A percentile compares a stretch with the other conserved stretches of the same genome.
Evolutionary conservation across 2,329 filamentous ascomycete genomes (phyloP).

Genomic region (Aspergillus carbonarius): DNA sequence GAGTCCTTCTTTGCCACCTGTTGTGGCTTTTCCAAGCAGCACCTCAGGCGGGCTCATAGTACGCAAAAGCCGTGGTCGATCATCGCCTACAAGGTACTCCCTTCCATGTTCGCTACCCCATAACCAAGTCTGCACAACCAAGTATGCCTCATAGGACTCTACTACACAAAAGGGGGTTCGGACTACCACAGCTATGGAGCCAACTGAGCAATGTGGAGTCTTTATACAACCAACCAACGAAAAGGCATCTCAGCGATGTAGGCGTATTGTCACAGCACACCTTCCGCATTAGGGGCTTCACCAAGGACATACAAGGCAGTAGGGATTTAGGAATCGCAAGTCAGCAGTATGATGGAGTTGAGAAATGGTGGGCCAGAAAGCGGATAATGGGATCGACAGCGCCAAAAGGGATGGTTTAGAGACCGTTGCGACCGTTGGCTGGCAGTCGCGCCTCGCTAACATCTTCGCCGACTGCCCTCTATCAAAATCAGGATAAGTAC

Average conservation of each 20-base stretch:
- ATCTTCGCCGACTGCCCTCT: not conserved
- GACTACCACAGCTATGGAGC: not conserved
- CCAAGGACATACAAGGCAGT: not conserved
- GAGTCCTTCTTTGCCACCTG: not conserved
- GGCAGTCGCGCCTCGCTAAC: constrained; percentile 7
- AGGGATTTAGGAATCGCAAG: not conserved
- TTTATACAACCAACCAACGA: not conserved
- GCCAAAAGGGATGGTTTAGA: constrained; percentile 11
- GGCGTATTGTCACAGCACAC: not conserved
- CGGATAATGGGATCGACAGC: constrained; percentile 18
- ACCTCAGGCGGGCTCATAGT: not conserved
- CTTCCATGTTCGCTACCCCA: too few relatives aligned
- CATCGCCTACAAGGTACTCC: too few relatives aligned
- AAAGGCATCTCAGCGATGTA: not conserved
- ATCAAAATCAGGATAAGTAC: constrained; percentile 4
- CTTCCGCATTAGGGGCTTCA: not conserved
- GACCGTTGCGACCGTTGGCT: constrained; percentile 20
- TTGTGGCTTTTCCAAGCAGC: not conserved
- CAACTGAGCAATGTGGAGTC: not conserved
- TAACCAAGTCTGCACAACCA: too few relatives aligned
- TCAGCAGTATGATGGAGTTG: constrained; percentile 11
- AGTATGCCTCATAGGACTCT: not conserved
- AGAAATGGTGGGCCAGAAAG: constrained; percentile 12
- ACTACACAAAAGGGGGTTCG: not conserved
- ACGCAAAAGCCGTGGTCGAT: not conserved